phyloP scores from a whole-genome alignment of 2,329 filamentous ascomycete genomes.

The Alternaria consortialis region DNA sequence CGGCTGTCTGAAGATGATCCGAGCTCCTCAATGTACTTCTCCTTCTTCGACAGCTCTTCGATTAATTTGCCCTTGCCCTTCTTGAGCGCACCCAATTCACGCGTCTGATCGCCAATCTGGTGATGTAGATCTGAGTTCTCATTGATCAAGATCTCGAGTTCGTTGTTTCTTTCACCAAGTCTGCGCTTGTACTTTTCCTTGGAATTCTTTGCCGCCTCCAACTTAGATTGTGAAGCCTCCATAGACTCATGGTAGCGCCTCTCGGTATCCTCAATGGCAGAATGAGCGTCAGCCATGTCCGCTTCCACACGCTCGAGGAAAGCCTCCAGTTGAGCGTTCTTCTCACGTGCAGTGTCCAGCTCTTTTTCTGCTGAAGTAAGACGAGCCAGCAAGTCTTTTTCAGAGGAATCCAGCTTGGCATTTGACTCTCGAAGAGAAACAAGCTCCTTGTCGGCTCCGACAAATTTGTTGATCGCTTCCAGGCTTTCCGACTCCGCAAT shows the following conservation, averaged over 20 bases:
- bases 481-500: slow-evolving; percentile 36
- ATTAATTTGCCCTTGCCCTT: slow-evolving; percentile 33
- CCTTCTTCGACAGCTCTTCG: slow-evolving; percentile 37
- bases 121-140: slow-evolving; percentile 42
- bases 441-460: slow-evolving; percentile 42
- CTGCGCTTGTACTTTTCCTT: slow-evolving; percentile 45
- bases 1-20: slow-evolving; percentile 30
- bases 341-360: slow-evolving; percentile 35
- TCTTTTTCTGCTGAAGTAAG: slow-evolving; percentile 46
- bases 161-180: slow-evolving; percentile 37
- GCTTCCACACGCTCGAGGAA: slow-evolving; percentile 44
- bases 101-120: slow-evolving; percentile 35
- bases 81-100: slow-evolving; percentile 35
- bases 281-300: slow-evolving; percentile 43
- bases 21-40: slow-evolving; percentile 39
- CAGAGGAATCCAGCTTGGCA: slow-evolving; percentile 37
- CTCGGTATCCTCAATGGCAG: slow-evolving; percentile 42
- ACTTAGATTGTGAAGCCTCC: slow-evolving; percentile 41
- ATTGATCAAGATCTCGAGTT: slow-evolving; percentile 39
- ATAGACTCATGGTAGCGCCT: slow-evolving; percentile 39
- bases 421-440: slow-evolving; percentile 37
- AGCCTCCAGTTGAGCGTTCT: slow-evolving; percentile 43
- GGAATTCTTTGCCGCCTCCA: slow-evolving; percentile 36
- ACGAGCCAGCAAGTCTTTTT: slow-evolving; percentile 38
- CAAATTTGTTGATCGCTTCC: slow-evolving; percentile 20